phyloP scores from a whole-genome alignment of 1,284 basidiomycete species.

The Sporisorium iseilematis-ciliati region DNA sequence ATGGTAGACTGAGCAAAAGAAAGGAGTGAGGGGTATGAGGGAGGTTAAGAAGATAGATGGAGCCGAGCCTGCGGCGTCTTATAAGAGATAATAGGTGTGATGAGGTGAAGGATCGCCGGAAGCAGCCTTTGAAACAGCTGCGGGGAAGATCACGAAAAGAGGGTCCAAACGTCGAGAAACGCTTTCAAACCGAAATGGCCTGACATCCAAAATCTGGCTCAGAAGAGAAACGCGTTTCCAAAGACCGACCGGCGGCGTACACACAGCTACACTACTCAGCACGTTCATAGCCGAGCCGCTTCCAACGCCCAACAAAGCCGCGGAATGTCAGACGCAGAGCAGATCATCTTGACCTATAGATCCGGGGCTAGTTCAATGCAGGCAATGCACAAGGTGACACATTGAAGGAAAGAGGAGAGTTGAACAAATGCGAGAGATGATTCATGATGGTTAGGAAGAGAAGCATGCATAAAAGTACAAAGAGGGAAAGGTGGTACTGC shows the following conservation, averaged over 20 bases:
- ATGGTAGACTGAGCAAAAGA: slow-evolving; percentile 10
- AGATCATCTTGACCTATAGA: too few species aligned
- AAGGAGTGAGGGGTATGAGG: not conserved
- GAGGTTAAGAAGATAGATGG: not conserved
- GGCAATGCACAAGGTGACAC: not conserved
- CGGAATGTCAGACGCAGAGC: slow-evolving; percentile 2
- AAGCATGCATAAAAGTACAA: slow-evolving; percentile 45
- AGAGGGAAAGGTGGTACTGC: not conserved
- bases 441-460: not conserved
- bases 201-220: not conserved
- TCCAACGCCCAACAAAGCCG: not conserved
- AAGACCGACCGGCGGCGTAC: not conserved
- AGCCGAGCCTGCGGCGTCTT: slow-evolving; percentile 1
- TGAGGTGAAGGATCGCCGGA: slow-evolving; percentile 1
- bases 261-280: not conserved
- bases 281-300: not conserved
- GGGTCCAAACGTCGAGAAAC: slow-evolving; percentile 3
- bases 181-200: not conserved
- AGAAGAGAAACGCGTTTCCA: not conserved
- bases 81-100: not conserved
- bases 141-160: slow-evolving; percentile 1
- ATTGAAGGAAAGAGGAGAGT: not conserved
- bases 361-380: too few species aligned
- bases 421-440: slow-evolving; percentile 1
- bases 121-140: slow-evolving; percentile 2